phyloP scores from a whole-genome alignment of 495 filamentous ascomycete genomes.

The Xylaria flabelliformis region DNA sequence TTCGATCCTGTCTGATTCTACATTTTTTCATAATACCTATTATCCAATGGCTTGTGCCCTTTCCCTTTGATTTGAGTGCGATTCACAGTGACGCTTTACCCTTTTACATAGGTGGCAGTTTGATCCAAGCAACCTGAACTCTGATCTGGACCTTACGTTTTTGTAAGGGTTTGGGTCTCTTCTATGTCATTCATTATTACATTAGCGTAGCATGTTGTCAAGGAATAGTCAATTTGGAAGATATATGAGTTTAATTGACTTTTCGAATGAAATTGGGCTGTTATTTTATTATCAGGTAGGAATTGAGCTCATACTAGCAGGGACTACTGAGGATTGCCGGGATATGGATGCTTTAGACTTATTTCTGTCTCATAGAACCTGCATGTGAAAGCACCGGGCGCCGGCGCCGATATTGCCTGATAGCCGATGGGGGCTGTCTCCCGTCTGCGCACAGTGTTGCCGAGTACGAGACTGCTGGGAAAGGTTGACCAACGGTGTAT shows the following conservation, averaged over 20 bases:
- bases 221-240: neutral
- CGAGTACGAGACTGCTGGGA: neutral
- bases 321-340: neutral
- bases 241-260: neutral
- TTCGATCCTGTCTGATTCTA: neutral
- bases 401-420: neutral
- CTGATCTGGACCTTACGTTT: neutral
- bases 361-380: neutral
- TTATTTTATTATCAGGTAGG: neutral
- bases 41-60: neutral
- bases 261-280: neutral
- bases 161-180: neutral
- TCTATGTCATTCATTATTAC: neutral
- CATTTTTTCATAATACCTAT: neutral
- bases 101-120: neutral
- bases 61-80: neutral
- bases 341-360: neutral
- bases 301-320: neutral
- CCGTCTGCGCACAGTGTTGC: conserved; percentile 15
- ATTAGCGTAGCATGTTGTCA: neutral
- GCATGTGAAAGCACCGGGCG: neutral
- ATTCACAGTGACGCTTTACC: neutral
- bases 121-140: neutral
- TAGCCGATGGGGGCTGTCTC: neutral
- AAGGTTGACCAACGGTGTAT: neutral